Conservation (phyloP, 805 yeast genomes). For the Kuraishia capsulata region DNA sequence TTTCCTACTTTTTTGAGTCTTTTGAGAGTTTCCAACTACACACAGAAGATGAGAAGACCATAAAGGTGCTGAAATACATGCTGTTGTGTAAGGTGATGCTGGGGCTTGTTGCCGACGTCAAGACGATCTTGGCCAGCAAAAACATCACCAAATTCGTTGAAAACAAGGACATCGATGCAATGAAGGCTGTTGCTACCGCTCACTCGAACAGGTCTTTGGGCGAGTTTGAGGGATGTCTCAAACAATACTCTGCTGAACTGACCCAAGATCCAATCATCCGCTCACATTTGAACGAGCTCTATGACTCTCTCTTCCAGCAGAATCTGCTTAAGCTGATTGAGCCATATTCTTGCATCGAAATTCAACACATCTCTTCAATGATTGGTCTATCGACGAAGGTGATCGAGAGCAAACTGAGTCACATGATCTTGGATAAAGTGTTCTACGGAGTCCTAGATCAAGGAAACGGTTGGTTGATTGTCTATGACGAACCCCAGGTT, state of each 20-base stretch:
- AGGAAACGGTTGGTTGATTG: constrained; percentile 94
- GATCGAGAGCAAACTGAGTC: constrained; percentile 89
- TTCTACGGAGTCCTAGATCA: constrained; percentile 95
- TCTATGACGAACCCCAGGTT: constrained; percentile 80
- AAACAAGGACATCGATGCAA: constrained; percentile 86
- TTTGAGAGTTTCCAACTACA: constrained; percentile 75
- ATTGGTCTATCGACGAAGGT: constrained; percentile 83
- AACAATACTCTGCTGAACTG: constrained; percentile 62
- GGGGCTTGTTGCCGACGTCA: constrained; percentile 78
- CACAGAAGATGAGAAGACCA: constrained; percentile 41
- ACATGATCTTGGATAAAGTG: constrained; percentile 94
- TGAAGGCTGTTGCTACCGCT: constrained; percentile 88
- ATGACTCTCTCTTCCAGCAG: constrained; percentile 88
- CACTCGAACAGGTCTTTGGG: constrained; percentile 82
- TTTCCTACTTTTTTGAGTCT: constrained; percentile 89
- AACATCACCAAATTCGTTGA: constrained; percentile 30
- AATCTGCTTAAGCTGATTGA: constrained; percentile 91
- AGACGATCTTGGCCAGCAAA: constrained; percentile 67
- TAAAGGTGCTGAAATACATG: constrained; percentile 85
- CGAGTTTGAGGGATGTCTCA: constrained; percentile 82
- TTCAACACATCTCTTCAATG: constrained; percentile 76
- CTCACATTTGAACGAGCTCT: constrained; percentile 84
- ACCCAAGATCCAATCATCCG: constrained; percentile 83
- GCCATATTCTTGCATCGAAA: constrained; percentile 94
- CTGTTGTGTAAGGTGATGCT: constrained; percentile 89